Conservation (phyloP, 345 rosid species). For the Salix suchowensis region DNA sequence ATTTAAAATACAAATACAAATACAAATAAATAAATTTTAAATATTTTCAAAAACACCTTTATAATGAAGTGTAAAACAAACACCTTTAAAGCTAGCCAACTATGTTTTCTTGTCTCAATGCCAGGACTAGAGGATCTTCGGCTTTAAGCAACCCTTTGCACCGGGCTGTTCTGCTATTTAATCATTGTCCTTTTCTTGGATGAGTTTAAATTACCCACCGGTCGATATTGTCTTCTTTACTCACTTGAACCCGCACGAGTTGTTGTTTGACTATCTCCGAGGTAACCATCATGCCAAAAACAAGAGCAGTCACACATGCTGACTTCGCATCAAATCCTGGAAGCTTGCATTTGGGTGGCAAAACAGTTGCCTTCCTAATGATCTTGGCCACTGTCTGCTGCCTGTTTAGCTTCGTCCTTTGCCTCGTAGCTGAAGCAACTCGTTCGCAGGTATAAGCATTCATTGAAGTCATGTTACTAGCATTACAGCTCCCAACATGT, state of each 20-base stretch:
- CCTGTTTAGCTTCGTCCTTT: constrained; percentile 65
- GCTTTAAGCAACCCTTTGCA: constrained; percentile 81
- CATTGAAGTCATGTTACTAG: too few relatives aligned
- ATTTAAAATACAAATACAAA: too few relatives aligned
- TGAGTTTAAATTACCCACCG: not conserved
- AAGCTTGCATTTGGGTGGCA: constrained; percentile 62
- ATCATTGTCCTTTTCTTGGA: constrained; percentile 1
- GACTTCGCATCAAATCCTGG: constrained; percentile 61
- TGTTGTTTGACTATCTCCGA: not conserved
- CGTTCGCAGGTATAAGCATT: constrained; percentile 61
- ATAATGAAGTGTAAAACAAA: too few relatives aligned
- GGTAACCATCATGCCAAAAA: constrained; percentile 31
- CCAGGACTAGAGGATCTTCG: constrained; percentile 53
- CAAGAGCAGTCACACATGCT: constrained; percentile 69
- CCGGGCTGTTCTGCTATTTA: constrained; percentile 63
- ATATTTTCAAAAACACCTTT: too few relatives aligned
- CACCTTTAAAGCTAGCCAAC: too few relatives aligned
- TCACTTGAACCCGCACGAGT: constrained; percentile 10
- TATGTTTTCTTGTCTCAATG: constrained; percentile 3
- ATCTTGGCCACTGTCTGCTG: constrained; percentile 60
- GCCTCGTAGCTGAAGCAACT: constrained; percentile 82
- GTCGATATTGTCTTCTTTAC: not conserved
- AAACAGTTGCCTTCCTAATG: constrained; percentile 42
- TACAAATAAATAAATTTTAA: too few relatives aligned
- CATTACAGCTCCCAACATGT: not conserved